Evolutionary conservation across 73 alveolate genomes (phyloP).

Genomic region (Paramecium octaurelia): DNA sequence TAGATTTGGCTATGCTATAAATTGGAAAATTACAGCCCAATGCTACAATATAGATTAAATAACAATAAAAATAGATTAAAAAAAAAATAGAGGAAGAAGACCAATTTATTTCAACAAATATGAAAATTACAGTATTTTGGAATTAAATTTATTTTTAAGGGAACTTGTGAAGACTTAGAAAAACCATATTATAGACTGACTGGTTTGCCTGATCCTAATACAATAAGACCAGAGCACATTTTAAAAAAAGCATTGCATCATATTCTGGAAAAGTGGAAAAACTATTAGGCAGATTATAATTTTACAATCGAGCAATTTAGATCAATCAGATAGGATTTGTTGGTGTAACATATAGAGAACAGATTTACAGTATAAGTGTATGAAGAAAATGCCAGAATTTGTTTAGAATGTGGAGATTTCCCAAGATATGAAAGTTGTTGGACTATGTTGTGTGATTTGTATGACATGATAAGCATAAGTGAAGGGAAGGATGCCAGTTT

Average conservation of each 20-base stretch:
- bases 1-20: slow-evolving; percentile 20
- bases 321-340: slow-evolving; percentile 79
- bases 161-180: slow-evolving; percentile 76
- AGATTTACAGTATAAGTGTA: slow-evolving; percentile 77
- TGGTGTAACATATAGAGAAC: slow-evolving; percentile 76
- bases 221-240: slow-evolving; percentile 79
- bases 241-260: slow-evolving; percentile 70
- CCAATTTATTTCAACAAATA: background rate
- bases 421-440: slow-evolving; percentile 80
- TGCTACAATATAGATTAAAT: background rate
- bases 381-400: slow-evolving; percentile 86
- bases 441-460: slow-evolving; percentile 73
- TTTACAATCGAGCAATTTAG: slow-evolving; percentile 76
- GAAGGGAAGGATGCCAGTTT: slow-evolving; percentile 61
- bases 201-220: slow-evolving; percentile 76
- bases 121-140: background rate
- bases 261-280: slow-evolving; percentile 72
- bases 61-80: background rate
- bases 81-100: slow-evolving; percentile 33
- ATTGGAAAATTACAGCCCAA: background rate
- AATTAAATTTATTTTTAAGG: background rate
- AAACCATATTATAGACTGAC: slow-evolving; percentile 79
- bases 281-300: slow-evolving; percentile 67
- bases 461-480: slow-evolving; percentile 63
- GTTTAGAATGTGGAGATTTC: slow-evolving; percentile 81